Evolutionary conservation across 352 stramenopile genomes (phyloP), one percentile per base, ranked within the genome.

Genomic region (Phytophthora tubulina): DNA sequence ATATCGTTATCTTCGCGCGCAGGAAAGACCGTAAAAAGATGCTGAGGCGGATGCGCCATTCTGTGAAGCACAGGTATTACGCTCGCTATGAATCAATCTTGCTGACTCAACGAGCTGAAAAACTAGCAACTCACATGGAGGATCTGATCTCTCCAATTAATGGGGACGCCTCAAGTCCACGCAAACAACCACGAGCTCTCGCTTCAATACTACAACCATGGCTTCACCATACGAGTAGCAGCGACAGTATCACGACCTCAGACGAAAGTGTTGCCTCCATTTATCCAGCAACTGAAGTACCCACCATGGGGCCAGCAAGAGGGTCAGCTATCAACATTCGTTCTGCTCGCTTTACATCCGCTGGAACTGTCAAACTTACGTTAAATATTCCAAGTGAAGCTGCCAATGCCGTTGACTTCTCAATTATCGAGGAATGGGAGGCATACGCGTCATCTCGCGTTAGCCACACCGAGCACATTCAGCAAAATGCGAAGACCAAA

Each of bases 11-110:
- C 39, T 78, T 78, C 30, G 55, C 59, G 15, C 70, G 70, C 21
- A 74, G 59, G 46, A 71, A 78, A 55, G 58, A 73, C 46, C 70
- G 70, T 10, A 65, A 78, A 48, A 70, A 63, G 46, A 74, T 78
- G 64, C 15, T 72, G 15, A 46, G 44, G 41, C 54, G 46, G 30
- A 66, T 78, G 58, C 49, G 67, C 39, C 30, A 48, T 38, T 71
- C 53, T 14, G 52, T 71, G 13, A 78, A 57, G 42, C 52, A 70
- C 33, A 39, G 59, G 7, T 78, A 78, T 45, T 58, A 31, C 14
- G 41, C 53, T 21, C 65, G 58, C 15, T 74, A 74, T 31, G 65
- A 74, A 42, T 58, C 57, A 6, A 58, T 71, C 32, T 50, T 74
- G 8, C 27, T 54, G 27, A 42, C 53, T 21, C 65, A 54, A 13